Base-by-base conservation (phyloP, 177 flowering plant species). In the Vitis hybrid region DNA sequence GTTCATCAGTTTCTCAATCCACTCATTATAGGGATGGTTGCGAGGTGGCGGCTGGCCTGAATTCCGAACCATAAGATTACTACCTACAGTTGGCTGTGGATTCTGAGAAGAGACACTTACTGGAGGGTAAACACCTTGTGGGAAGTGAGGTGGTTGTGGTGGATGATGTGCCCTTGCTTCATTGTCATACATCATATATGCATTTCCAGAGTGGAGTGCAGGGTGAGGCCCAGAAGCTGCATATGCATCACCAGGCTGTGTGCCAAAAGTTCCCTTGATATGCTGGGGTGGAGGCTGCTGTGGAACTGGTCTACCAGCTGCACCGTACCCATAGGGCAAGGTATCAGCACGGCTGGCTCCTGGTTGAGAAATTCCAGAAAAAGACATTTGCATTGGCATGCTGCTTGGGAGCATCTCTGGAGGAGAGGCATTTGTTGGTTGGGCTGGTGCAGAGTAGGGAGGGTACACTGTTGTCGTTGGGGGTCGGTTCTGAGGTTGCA, bases 1-100 rank as follows among this genome's bases (percentile, higher is more conserved):
- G 88, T 84, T 85, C 39, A 79, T 89, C 68, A 90, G 68, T 76
- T 92, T 94, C 77, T 92, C 97, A 65, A 89, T 82, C 78, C 87
- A 60, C 67, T 92, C 98, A 57, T 70, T 69, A 64, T 92, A 88
- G 1, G 94, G 93, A 76, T 87, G 88, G 81, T 70, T 82, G 57
- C 92, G 91, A 62, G 76, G 80, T 26, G 84, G 92, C 21, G 85
- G 74, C 45, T 82, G 80, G 74, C 71, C 77, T 2, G 84, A 81
- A 66, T 78, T 79, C 39, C 88, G 85, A 56, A 65, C 71, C 80
- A 81, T 55, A 51, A 69, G 70, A 72, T 58, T 72, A 18, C 75
- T 7, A 49, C 79, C 74, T 7, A 79, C 18, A 14, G 78, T 51
- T 15, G 78, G 81, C 61, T 57, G 86, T 14, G 77, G 74, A 65